Conservation (phyloP, 2,329 filamentous ascomycete genomes). For the Biscogniauxia marginata region DNA sequence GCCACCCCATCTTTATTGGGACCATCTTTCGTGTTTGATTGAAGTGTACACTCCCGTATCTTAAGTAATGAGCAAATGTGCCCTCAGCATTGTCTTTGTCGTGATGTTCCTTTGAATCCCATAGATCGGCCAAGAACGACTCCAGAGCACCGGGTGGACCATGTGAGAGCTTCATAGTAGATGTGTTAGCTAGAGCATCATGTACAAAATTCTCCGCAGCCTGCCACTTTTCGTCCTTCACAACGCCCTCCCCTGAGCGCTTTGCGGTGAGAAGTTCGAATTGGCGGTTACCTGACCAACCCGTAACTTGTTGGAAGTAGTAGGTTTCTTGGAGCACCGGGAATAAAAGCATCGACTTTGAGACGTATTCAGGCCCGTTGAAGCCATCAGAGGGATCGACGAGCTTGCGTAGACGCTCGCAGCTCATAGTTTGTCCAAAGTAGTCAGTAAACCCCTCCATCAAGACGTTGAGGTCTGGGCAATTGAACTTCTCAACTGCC, state of each 20-base stretch:
- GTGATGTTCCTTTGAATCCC: constrained; percentile 32
- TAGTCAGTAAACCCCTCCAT: constrained; percentile 33
- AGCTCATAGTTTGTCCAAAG: constrained; percentile 30
- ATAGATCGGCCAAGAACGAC: constrained; percentile 32
- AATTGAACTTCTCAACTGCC: constrained; percentile 24
- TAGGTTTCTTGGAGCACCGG: constrained; percentile 31
- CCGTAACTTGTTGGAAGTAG: constrained; percentile 31
- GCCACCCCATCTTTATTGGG: constrained; percentile 22
- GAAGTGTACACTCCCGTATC: constrained; percentile 31
- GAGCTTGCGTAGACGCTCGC: constrained; percentile 34
- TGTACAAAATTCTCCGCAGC: constrained; percentile 29
- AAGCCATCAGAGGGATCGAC: constrained; percentile 35
- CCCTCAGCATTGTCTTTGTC: constrained; percentile 30
- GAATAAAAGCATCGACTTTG: constrained; percentile 32
- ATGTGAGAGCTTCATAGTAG: constrained; percentile 36
- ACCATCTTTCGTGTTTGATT: constrained; percentile 27
- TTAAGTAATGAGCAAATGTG: constrained; percentile 31
- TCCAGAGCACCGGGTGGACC: constrained; percentile 28
- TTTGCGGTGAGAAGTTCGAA: constrained; percentile 32
- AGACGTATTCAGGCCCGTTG: constrained; percentile 34
- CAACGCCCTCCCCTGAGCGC: constrained; percentile 22
- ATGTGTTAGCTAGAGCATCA: constrained; percentile 31
- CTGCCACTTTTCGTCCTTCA: constrained; percentile 28
- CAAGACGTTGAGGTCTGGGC: constrained; percentile 20
- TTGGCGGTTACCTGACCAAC: constrained; percentile 32